Percentiles rank a stretch among this genome's conserved stretches.
phyloP scores from a whole-genome alignment of 2,329 filamentous ascomycete genomes.

The Fusarium sp. region DNA sequence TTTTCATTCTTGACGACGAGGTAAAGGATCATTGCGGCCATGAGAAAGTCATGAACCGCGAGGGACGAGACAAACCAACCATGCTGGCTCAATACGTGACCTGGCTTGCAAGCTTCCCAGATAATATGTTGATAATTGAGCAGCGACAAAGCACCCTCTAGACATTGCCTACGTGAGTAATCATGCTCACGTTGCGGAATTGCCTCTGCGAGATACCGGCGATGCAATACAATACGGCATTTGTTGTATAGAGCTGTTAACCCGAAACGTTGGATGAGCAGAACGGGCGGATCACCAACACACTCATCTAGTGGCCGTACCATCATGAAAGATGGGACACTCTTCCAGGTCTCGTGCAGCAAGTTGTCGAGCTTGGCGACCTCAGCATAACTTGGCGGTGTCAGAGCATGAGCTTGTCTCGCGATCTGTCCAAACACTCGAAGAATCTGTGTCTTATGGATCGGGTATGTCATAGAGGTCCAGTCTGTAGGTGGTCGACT shows the following conservation, averaged over 20 bases:
- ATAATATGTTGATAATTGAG: constrained; percentile 59
- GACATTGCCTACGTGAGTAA: constrained; percentile 61
- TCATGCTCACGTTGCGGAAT: constrained; percentile 55
- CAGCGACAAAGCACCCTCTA: constrained; percentile 59
- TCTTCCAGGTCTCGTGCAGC: constrained; percentile 56
- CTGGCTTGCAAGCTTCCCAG: constrained; percentile 60
- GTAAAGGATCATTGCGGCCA: constrained; percentile 69
- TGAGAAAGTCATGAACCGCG: constrained; percentile 67
- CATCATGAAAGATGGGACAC: constrained; percentile 59
- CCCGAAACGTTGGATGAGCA: constrained; percentile 63
- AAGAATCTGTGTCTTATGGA: constrained; percentile 59
- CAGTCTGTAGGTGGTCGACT: constrained; percentile 66
- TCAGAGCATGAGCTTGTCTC: constrained; percentile 59
- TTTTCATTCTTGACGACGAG: constrained; percentile 57
- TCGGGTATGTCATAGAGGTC: constrained; percentile 65
- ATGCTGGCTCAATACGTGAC: constrained; percentile 60
- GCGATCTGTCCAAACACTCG: constrained; percentile 61
- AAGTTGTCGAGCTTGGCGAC: constrained; percentile 58
- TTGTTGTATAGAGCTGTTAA: constrained; percentile 64
- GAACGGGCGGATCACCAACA: constrained; percentile 56
- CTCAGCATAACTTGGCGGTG: constrained; percentile 58
- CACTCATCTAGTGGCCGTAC: constrained; percentile 59
- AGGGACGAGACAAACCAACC: constrained; percentile 67
- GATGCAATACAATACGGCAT: constrained; percentile 63
- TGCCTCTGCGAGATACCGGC: constrained; percentile 59